phyloP scores from a whole-genome alignment of 805 yeast species.

The Pichia californica region DNA sequence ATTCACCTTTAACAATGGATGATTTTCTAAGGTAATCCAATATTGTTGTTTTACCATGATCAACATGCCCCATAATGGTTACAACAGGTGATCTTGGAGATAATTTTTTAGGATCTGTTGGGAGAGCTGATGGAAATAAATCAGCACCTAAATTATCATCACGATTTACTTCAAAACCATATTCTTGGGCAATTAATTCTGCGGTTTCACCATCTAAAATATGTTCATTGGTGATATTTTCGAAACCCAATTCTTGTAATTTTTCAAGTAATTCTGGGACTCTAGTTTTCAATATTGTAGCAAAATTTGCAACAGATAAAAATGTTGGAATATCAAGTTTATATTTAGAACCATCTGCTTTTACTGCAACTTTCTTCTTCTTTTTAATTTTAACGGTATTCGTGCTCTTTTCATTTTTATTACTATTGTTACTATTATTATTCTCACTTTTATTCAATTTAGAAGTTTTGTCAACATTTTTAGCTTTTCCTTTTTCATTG shows the following conservation, averaged over 20 bases:
- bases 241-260: constrained; percentile 67
- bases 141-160: constrained; percentile 56
- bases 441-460: background rate
- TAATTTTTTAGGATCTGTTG: constrained; percentile 40
- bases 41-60: constrained; percentile 95
- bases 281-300: constrained; percentile 63
- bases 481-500: background rate
- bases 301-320: constrained; percentile 70
- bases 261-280: constrained; percentile 52
- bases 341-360: constrained; percentile 13
- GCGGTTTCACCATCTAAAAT: constrained; percentile 86
- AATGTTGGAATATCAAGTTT: constrained; percentile 59
- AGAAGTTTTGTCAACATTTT: background rate
- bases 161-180: constrained; percentile 57
- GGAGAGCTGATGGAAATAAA: constrained; percentile 50
- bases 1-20: constrained; percentile 74
- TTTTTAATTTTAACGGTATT: constrained; percentile 10
- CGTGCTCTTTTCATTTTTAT: background rate
- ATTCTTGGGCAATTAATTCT: constrained; percentile 80
- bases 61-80: constrained; percentile 98
- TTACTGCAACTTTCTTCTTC: background rate
- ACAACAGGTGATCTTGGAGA: constrained; percentile 86
- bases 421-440: background rate
- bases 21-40: constrained; percentile 82
- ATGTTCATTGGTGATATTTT: constrained; percentile 61